Conservation (phyloP, 208 protist species). For the Leptomonas seymouri region DNA sequence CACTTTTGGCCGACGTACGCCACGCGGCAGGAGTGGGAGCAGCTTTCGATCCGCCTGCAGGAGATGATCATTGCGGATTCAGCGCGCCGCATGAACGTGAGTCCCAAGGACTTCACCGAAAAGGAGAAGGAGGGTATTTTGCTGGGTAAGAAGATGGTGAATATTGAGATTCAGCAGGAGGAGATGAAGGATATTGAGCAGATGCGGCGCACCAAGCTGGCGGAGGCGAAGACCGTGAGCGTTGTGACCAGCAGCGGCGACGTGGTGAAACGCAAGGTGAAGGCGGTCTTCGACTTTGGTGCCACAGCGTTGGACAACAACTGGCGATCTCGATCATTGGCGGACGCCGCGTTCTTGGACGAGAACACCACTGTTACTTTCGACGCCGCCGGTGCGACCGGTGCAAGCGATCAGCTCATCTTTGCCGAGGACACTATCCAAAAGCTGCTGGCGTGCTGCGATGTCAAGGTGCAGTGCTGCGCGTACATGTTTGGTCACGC, state of each 20-base stretch:
- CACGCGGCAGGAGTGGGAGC: slow-evolving; percentile 98
- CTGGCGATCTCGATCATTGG: slow-evolving; percentile 83
- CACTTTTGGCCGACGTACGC: slow-evolving; percentile 99
- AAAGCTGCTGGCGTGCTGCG: slow-evolving; percentile 75
- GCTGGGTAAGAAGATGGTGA: slow-evolving; percentile 99
- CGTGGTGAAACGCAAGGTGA: slow-evolving; percentile 79
- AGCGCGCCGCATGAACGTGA: slow-evolving; percentile 99
- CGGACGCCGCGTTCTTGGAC: slow-evolving; percentile 76
- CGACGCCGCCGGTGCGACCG: slow-evolving; percentile 61
- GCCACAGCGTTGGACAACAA: slow-evolving; percentile 63
- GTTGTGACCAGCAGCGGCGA: slow-evolving; percentile 71
- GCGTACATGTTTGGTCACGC: slow-evolving; percentile 89
- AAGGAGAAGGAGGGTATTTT: slow-evolving; percentile 99
- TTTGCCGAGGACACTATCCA: slow-evolving; percentile 79
- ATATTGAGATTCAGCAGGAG: slow-evolving; percentile 98
- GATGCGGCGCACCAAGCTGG: slow-evolving; percentile 87
- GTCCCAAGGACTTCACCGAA: slow-evolving; percentile 98
- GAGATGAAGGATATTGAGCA: slow-evolving; percentile 99
- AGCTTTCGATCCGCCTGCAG: slow-evolving; percentile 98
- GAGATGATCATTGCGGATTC: slow-evolving; percentile 99
- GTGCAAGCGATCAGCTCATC: slow-evolving; percentile 82
- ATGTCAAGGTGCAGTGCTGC: slow-evolving; percentile 84
- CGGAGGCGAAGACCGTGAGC: slow-evolving; percentile 63
- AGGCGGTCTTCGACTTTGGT: slow-evolving; percentile 87
- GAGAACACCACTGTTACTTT: slow-evolving; percentile 69